A percentile compares a stretch with the other conserved stretches of the same genome.
Conservation (phyloP, 805 yeast species). For the Lipomyces japonicus region DNA sequence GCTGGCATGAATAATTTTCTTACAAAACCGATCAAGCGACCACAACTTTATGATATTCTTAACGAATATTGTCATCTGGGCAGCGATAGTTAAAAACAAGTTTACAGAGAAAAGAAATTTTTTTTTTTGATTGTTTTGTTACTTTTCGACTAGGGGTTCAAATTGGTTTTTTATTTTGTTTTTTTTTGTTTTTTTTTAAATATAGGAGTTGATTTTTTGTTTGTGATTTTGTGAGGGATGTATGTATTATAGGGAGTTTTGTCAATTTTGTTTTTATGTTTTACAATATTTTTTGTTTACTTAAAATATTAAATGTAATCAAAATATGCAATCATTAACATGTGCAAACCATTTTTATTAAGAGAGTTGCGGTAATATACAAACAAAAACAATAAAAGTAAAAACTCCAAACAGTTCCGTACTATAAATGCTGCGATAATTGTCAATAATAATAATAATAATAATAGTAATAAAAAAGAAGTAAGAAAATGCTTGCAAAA, state of each 20-base stretch:
- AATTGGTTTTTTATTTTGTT: not conserved
- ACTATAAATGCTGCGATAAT: no score
- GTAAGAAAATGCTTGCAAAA: not conserved
- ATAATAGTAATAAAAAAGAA: not conserved
- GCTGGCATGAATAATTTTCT: slow-evolving; percentile 94
- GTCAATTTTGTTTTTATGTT: no score
- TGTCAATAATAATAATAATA: no score
- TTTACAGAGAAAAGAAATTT: not conserved
- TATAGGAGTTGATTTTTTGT: not conserved
- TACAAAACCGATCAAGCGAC: slow-evolving; percentile 79
- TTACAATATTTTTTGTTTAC: no score
- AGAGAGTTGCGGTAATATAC: no score
- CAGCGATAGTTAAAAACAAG: not conserved
- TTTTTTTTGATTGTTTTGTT: not conserved
- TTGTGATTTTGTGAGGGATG: no score
- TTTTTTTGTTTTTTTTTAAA: not conserved
- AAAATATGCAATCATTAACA: no score
- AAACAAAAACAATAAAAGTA: no score
- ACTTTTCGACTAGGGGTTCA: not conserved
- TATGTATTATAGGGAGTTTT: no score
- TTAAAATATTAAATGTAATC: no score
- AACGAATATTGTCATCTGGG: slow-evolving; percentile 7
- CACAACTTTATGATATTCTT: slow-evolving; percentile 46
- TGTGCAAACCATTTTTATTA: no score
- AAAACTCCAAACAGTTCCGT: no score